Evolutionary conservation across 345 rosid species (phyloP), one percentile per base, ranked within the genome.

Genomic region (Noccaea caerulescens): DNA sequence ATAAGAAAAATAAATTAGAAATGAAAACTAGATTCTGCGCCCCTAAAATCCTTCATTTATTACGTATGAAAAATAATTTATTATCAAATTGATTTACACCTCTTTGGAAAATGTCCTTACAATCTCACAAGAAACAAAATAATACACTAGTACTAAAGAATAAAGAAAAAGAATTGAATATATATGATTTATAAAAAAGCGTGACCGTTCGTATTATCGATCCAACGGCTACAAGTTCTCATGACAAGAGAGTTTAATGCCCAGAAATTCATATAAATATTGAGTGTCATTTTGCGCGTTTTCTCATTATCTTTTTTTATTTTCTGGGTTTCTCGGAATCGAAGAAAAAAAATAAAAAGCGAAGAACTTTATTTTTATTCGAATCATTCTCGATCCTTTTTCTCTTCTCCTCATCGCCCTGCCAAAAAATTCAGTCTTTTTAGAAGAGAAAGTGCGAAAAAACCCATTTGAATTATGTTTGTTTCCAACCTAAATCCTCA

Each of bases 361-460:
- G 11, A 52, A 25, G 23, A 61, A 61, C 75, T 76, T 63, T 69
- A 55, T 39, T 76, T 62, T 69, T 44, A 49, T 76, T 76, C 80
- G 80, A 76, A 76, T 70, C 72, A 76, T 47, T 64, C 80, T 49
- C 68, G 66, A 70, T 76, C 75, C 66, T 49, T 76, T 76, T 56
- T 11, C 51, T 55, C 43, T n/a, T 27, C 30, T 65, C 41, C 39
- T 70, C 68, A 33, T 70, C 49, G 63, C 69, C 71, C 59, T 54
- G 39, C 80, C 52, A 37, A 66, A 70, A 69, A 63, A 47, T 70
- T 32, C 49, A 76, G 25, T 76, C 66, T 76, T 63, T 75, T 63
- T 20, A 46, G 41, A 53, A 54, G 18, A 32, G 39, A 50, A 63
- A 63, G 79, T 68, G 56, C 43, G 20, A 25, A 41, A 56, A 41